Evolutionary conservation across 2,329 filamentous ascomycete species (phyloP), one percentile per base, ranked within the genome.

Genomic region (Drechslerella coelobrocha): DNA sequence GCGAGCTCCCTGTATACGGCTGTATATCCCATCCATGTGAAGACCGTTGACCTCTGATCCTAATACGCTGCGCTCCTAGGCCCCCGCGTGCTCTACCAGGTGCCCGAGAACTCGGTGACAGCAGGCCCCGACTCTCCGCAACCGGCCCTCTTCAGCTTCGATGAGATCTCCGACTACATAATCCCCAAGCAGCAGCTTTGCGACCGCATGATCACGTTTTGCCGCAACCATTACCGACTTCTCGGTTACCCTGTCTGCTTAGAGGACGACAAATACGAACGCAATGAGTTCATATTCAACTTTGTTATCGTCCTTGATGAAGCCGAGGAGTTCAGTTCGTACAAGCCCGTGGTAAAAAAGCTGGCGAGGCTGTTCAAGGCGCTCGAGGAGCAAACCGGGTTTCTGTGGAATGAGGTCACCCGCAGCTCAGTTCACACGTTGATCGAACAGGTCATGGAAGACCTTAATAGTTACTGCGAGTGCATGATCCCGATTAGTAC

Each of bases 271-370:
- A 88, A 89, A 75, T 96, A 97, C 77, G 86, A 89, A 77, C 88
- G 94, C 66, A 96, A 96, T 80, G 91, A 96, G 79, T 97, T 97
- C 82, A 96, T 97, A 77, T 99, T 97, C 85, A 97, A 97, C 79
- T 96, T 97, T 77, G 92, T 91, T 68, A 83, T 97, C 47, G 89
- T 96, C 26, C 83, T 96, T 53, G 85, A 89, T 54, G 84, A 87
- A 62, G 82, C 84, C 31, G 82, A 84, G 12, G 78, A 78, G 2
- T 89, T 89, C 78, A 85, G 85, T 52, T 89, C 88, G 31, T 96
- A 91, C 78, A 91, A 92, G 79, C 88, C 88, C 73, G 90, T 97
- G 29, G 91, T 96, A 59, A 84, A 89, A 74, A 90, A 96, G 76
- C 83, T 97, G 54, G 94, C 93, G 1, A 84, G 88, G 72, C 86